Conservation (phyloP, 2,329 filamentous ascomycete species). For the Botrytis fabae region DNA sequence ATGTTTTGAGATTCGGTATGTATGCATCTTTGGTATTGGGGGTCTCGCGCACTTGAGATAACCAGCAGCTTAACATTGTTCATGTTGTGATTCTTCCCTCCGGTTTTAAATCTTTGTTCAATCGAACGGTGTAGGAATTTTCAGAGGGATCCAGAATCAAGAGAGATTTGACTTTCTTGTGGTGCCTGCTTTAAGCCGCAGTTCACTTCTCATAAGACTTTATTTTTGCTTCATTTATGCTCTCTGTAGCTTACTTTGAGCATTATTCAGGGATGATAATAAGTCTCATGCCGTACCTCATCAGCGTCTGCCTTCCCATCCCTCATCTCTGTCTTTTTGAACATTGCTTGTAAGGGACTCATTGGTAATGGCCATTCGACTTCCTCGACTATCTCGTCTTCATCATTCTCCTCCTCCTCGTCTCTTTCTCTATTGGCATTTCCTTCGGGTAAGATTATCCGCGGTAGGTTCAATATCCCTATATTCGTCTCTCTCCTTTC, state of each 20-base stretch:
- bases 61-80: not conserved
- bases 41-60: not conserved
- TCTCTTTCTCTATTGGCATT: not conserved
- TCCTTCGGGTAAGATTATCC: not conserved
- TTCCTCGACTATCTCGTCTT: not conserved
- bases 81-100: not conserved
- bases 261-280: slow-evolving; percentile 34
- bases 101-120: not conserved
- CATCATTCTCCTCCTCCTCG: not conserved
- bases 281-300: slow-evolving; percentile 33
- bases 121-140: too few species aligned
- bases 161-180: not conserved
- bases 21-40: not conserved
- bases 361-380: slow-evolving; percentile 33
- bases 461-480: not conserved
- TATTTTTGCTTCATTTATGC: not conserved
- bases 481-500: not conserved
- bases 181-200: not conserved
- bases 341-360: slow-evolving; percentile 31
- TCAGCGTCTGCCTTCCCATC: slow-evolving; percentile 22
- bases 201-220: too few species aligned
- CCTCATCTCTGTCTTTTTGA: slow-evolving; percentile 33
- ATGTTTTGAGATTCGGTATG: not conserved
- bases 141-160: not conserved
- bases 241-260: too few species aligned